Evolutionary conservation across 148 eudicot genomes (phyloP), one percentile per base, ranked within the genome.

Genomic region (Rheum nobile): DNA sequence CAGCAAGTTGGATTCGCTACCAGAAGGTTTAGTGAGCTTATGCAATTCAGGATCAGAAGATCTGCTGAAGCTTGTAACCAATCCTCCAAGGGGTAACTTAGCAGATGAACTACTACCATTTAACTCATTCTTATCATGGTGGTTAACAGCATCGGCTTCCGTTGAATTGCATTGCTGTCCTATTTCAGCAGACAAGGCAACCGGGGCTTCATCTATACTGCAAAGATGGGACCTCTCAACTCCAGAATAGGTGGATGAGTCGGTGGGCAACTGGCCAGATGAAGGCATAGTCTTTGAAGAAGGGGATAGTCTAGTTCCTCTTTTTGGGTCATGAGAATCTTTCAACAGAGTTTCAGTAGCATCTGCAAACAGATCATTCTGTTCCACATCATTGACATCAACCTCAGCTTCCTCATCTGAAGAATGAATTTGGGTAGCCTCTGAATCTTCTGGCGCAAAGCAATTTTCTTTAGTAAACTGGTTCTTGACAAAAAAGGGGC

Each of bases 381-480:
- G 75, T 72, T 75, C 74, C 17, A 31, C 41, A 17, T 75, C 73
- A 71, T 72, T 32, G 7, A 44, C 72, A 44, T 77, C 77, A 12
- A 69, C 44, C 67, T 76, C 80, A 35, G 69, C 75, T 69, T 73
- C 78, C 57, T 76, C 71, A 63, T 4, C 70, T 13, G 70, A 21
- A 32, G 39, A 65, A 65, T 65, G 39, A 32, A 65, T 65, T 65
- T 32, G 70, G 70, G 39, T 32, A 32, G 38, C 39, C 38, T 31
- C 70, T 32, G 21, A 65, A 32, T 17, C 38, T 74, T 75, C 79
- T 59, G 61, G 65, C 39, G 55, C 76, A 42, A 76, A 65, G 16
- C 63, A 14, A 43, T 44, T 67, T 59, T 78, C 79, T 52, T 76
- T 79, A 70, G 75, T 78, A 8, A 79, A 80, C 34, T 77, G 82